Evolutionary conservation across 2,329 filamentous ascomycete genomes (phyloP).

Genomic region (Rhynchosporium graminicola): DNA sequence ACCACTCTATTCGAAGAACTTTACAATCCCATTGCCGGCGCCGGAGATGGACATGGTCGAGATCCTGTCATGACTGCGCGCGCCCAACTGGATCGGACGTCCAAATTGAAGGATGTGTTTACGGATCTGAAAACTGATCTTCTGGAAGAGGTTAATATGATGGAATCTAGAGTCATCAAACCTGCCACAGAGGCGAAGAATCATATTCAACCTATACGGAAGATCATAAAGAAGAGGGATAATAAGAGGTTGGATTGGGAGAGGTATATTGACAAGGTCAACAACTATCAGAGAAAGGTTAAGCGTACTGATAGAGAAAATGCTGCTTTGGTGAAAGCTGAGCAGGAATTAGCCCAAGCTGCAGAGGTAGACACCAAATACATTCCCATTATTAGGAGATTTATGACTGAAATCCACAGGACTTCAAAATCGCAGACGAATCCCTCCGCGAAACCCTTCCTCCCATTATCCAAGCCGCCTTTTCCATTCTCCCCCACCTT

Average conservation of each 20-base stretch:
- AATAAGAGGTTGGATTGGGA: slow-evolving; percentile 83
- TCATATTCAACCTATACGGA: slow-evolving; percentile 70
- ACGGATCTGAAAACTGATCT: slow-evolving; percentile 71
- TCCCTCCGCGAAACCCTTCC: slow-evolving; percentile 72
- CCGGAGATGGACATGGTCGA: slow-evolving; percentile 57
- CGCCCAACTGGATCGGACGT: slow-evolving; percentile 63
- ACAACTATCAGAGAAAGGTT: slow-evolving; percentile 68
- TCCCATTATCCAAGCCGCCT: slow-evolving; percentile 67
- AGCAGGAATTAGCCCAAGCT: slow-evolving; percentile 66
- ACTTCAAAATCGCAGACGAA: slow-evolving; percentile 74
- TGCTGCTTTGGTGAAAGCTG: slow-evolving; percentile 66
- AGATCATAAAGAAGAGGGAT: slow-evolving; percentile 82
- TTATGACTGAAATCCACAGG: slow-evolving; percentile 45
- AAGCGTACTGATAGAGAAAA: slow-evolving; percentile 74
- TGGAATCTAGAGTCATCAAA: slow-evolving; percentile 69
- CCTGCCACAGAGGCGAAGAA: slow-evolving; percentile 71
- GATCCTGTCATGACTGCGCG: slow-evolving; percentile 62
- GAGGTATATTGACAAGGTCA: slow-evolving; percentile 70
- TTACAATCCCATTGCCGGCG: slow-evolving; percentile 75
- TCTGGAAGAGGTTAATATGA: slow-evolving; percentile 66
- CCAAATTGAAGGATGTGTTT: slow-evolving; percentile 66
- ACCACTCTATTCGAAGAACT: slow-evolving; percentile 69
- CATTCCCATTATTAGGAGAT: slow-evolving; percentile 20
- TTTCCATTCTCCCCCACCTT: slow-evolving; percentile 72
- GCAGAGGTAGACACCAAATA: slow-evolving; percentile 54